phyloP scores from a whole-genome alignment of 139 green algal species.

The Closterium sp. region DNA sequence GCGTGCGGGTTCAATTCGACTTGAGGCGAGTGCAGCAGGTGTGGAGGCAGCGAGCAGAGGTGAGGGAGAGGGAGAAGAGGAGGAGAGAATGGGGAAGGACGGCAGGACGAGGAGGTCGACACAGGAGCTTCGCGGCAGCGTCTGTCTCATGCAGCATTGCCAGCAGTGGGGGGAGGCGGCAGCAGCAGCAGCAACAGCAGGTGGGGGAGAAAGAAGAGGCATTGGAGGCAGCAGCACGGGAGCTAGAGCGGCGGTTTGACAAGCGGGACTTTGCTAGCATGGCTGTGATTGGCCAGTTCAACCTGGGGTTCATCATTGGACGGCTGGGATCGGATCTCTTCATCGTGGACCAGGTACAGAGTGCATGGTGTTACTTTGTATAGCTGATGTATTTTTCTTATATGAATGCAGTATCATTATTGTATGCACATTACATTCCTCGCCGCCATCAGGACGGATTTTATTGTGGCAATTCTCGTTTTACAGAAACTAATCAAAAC shows the following conservation, averaged over 20 bases:
- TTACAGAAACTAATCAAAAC: too few relatives aligned
- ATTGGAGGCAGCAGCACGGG: conserved; percentile 54
- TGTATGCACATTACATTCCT: too few relatives aligned
- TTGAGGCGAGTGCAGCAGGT: not conserved
- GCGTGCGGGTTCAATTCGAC: not conserved
- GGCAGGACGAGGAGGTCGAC: not conserved
- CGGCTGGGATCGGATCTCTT: conserved; percentile 80
- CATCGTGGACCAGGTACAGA: conserved; percentile 87
- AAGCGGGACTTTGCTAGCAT: conserved; percentile 80
- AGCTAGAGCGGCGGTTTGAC: conserved; percentile 85
- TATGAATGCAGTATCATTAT: too few relatives aligned
- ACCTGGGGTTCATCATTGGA: conserved; percentile 96
- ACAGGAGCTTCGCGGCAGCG: not conserved
- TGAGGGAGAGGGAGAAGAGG: not conserved
- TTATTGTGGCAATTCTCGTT: too few relatives aligned
- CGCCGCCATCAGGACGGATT: too few relatives aligned
- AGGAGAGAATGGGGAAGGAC: not conserved
- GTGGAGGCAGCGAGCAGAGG: not conserved
- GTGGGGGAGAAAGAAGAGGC: conserved; percentile 7
- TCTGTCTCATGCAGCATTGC: not conserved
- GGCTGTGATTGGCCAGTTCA: conserved; percentile 89
- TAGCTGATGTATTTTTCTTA: too few relatives aligned
- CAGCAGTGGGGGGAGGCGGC: not conserved
- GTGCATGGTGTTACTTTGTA: too few relatives aligned
- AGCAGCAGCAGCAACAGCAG: not conserved